Percentiles rank a stretch among this genome's conserved stretches.
These are phyloP conservation scores for Botrytis tulipae DNA, from an alignment of 2,329 filamentous ascomycete genomes.

Conservation along the genomic window DNA sequence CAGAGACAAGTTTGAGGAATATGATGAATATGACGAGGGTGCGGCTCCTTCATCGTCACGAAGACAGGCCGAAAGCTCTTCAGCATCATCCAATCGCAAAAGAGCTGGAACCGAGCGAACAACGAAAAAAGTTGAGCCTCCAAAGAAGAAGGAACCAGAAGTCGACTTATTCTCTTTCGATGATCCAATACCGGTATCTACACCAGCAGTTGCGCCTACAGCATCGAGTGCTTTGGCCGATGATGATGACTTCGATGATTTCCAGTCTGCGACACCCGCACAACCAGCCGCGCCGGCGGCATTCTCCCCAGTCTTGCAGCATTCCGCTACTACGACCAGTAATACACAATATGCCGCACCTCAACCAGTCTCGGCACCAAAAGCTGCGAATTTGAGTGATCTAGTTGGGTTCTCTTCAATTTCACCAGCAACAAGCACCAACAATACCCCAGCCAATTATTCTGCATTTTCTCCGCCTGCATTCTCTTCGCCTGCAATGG, in stretches of 20 bases:
- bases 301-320: conserved; percentile 42
- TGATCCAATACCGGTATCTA: conserved; percentile 58
- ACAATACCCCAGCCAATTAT: conserved; percentile 58
- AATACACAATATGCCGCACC: conserved; percentile 75
- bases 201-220: conserved; percentile 45
- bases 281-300: conserved; percentile 45
- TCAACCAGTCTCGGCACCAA: conserved; percentile 78
- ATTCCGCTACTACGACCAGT: conserved; percentile 51
- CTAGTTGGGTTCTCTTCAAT: conserved; percentile 78
- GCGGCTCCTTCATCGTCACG: conserved; percentile 50
- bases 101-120: conserved; percentile 46
- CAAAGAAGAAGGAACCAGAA: conserved; percentile 85
- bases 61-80: conserved; percentile 33
- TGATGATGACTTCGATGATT: conserved; percentile 96
- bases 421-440: conserved; percentile 65
- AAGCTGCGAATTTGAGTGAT: conserved; percentile 76
- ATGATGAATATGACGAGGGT: conserved; percentile 91
- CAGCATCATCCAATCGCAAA: conserved; percentile 33
- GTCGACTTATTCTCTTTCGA: conserved; percentile 92
- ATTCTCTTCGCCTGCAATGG: conserved; percentile 51
- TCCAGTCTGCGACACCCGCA: conserved; percentile 77
- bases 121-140: conserved; percentile 65
- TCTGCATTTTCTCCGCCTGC: conserved; percentile 61
- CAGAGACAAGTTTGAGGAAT: conserved; percentile 86
- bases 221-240: conserved; percentile 41